Conservation (phyloP, 441 rosid genomes). For the Brassica hybrid region DNA sequence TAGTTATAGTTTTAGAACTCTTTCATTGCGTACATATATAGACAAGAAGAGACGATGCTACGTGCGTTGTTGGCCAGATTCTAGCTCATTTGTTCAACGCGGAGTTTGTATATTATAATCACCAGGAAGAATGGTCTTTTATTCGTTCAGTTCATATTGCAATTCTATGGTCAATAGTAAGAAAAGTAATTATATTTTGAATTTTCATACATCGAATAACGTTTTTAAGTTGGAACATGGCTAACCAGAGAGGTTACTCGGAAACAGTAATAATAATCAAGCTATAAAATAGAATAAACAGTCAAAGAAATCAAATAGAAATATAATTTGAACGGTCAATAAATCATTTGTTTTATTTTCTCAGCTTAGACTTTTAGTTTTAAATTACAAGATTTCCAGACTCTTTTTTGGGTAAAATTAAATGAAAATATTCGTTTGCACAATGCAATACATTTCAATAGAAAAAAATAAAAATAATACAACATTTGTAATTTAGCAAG, state of each 20-base stretch:
- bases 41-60: neutral
- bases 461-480: neutral
- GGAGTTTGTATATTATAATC: neutral
- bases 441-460: neutral
- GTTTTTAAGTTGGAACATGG: neutral
- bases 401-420: neutral
- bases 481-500: conserved; percentile 3
- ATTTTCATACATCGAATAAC: neutral
- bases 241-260: neutral
- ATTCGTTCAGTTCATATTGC: neutral
- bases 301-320: neutral
- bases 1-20: neutral
- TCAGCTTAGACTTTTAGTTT: neutral
- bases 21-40: conserved; percentile 7
- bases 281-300: neutral
- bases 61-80: neutral
- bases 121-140: neutral
- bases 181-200: neutral
- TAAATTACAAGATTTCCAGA: neutral
- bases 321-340: conserved; percentile 7
- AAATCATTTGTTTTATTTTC: neutral
- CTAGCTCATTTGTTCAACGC: neutral
- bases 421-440: neutral
- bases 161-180: neutral
- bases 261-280: conserved; percentile 4